Conservation (phyloP, 371 early-diverging fungal species). For the Rhizomucor miehei region DNA sequence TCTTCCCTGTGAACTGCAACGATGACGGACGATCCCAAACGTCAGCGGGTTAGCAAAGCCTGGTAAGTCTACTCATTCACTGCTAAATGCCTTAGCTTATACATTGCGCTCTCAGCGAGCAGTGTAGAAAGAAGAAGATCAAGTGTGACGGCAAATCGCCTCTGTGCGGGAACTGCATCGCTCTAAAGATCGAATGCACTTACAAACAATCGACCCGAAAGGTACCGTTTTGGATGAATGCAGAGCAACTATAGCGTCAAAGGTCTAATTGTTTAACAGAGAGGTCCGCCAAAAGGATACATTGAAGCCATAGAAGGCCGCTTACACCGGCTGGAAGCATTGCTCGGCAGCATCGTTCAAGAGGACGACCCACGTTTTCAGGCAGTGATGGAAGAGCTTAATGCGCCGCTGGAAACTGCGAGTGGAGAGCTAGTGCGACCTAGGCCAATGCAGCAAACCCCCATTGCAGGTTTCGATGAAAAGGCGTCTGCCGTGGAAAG, state of each 20-base stretch:
- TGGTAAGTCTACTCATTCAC: slow-evolving; percentile 20
- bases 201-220: slow-evolving; percentile 45
- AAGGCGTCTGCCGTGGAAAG: slow-evolving; percentile 7
- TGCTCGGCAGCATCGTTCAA: slow-evolving; percentile 56
- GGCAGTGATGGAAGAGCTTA: slow-evolving; percentile 56
- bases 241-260: slow-evolving; percentile 6
- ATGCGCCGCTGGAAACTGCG: slow-evolving; percentile 46
- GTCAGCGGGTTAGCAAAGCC: slow-evolving; percentile 47
- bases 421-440: slow-evolving; percentile 43
- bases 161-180: slow-evolving; percentile 39
- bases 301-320: slow-evolving; percentile 72
- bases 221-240: slow-evolving; percentile 15
- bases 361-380: slow-evolving; percentile 56
- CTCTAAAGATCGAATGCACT: slow-evolving; percentile 26
- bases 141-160: slow-evolving; percentile 59
- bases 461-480: slow-evolving; percentile 18
- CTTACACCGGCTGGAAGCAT: slow-evolving; percentile 61
- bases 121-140: slow-evolving; percentile 60
- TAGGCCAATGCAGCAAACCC: slow-evolving; percentile 24
- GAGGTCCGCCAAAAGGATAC: slow-evolving; percentile 72
- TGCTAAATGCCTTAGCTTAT: neutral
- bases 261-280: slow-evolving; percentile 17
- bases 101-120: slow-evolving; percentile 39
- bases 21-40: slow-evolving; percentile 15
- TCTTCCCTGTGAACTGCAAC: neutral